A percentile compares a stretch with the other conserved stretches of the same genome.
Conservation (phyloP, 495 filamentous ascomycete genomes). For the Glutinoglossum americanum region DNA sequence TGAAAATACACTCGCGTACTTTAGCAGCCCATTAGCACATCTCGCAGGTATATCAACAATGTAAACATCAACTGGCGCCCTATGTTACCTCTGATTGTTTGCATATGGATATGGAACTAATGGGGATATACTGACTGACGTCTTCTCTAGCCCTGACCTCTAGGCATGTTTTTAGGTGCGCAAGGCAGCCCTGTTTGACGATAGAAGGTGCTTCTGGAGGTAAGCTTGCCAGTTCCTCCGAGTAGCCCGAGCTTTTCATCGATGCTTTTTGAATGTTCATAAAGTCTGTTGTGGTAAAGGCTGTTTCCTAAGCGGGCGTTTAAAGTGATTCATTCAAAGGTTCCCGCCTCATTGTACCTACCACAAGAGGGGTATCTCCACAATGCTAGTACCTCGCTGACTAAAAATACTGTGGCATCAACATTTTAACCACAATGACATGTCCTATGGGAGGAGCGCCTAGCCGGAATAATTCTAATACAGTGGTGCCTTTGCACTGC, state of each 20-base stretch:
- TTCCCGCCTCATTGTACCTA: too few relatives aligned
- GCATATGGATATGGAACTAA: background rate
- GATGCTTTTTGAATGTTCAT: background rate
- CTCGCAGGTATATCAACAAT: constrained; percentile 31
- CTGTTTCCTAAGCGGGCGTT: too few relatives aligned
- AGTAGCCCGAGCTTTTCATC: background rate
- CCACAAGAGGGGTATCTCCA: too few relatives aligned
- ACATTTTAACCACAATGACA: too few relatives aligned
- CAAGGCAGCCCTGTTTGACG: background rate
- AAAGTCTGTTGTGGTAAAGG: too few relatives aligned
- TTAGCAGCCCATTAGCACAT: constrained; percentile 27
- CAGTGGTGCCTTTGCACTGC: too few relatives aligned
- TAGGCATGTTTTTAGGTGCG: background rate
- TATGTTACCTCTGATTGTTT: background rate
- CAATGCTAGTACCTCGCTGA: too few relatives aligned
- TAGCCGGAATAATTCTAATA: too few relatives aligned
- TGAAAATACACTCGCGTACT: constrained; percentile 17
- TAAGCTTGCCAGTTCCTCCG: background rate
- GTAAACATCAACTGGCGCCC: constrained; percentile 21
- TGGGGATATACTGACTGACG: background rate
- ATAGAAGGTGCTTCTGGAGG: background rate
- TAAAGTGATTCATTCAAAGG: too few relatives aligned
- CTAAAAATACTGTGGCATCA: too few relatives aligned
- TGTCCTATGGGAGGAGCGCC: too few relatives aligned
- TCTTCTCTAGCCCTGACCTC: constrained; percentile 1